A percentile compares a stretch with the other conserved stretches of the same genome.
Evolutionary conservation across 371 early-diverging fungal genomes (phyloP).

Genomic region (Apophysomyces elegans): DNA sequence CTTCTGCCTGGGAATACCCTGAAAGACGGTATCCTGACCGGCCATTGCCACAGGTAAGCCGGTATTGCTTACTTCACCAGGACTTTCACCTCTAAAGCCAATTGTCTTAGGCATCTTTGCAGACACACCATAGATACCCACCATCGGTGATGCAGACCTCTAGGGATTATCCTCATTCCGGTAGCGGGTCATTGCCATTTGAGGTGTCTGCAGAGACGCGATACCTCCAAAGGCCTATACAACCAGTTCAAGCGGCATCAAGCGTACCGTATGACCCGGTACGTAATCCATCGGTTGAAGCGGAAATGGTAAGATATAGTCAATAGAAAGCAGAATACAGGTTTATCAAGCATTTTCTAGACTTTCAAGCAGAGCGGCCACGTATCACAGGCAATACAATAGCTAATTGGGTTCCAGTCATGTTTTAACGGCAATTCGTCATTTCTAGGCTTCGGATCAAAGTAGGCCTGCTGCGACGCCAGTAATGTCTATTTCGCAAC

Average conservation of each 20-base stretch:
- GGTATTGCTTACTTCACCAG: not conserved
- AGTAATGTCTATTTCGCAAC: constrained; percentile 53
- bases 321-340: not conserved
- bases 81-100: not conserved
- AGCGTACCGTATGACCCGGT: constrained; percentile 1
- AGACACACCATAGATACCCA: not conserved
- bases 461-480: constrained; percentile 30
- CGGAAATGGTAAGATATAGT: not conserved
- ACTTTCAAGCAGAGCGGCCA: not conserved
- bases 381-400: constrained; percentile 13
- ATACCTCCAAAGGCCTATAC: constrained; percentile 6
- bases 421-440: not conserved
- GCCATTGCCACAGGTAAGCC: constrained; percentile 11
- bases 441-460: constrained; percentile 8
- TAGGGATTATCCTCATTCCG: constrained; percentile 4
- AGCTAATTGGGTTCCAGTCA: not conserved
- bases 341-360: not conserved
- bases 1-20: constrained; percentile 17
- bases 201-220: constrained; percentile 4
- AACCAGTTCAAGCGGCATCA: not conserved
- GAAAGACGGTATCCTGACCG: constrained; percentile 13
- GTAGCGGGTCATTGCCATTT: not conserved
- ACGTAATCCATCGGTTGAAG: constrained; percentile 6
- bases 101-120: not conserved
- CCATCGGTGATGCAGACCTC: constrained; percentile 13